A percentile compares a stretch with the other conserved stretches of the same genome.
Conservation (phyloP, 2,329 filamentous ascomycete genomes). For the Claviceps fusiformis region DNA sequence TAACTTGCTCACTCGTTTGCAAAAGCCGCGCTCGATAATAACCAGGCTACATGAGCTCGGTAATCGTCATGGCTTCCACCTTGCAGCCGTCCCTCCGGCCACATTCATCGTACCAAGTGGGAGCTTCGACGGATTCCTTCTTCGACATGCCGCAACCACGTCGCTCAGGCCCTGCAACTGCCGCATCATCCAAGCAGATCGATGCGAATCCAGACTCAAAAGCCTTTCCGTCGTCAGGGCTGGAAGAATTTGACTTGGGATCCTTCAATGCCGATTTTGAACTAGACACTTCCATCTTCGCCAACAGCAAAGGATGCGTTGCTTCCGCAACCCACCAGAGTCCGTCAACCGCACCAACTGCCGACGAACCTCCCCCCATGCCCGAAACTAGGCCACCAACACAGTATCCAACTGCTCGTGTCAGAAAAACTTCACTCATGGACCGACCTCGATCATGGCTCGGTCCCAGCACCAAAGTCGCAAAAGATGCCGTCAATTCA, state of each 20-base stretch:
- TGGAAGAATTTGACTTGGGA: slow-evolving; percentile 36
- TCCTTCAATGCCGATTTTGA: slow-evolving; percentile 37
- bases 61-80: slow-evolving; percentile 3
- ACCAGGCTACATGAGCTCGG: slow-evolving; percentile 3
- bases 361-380: neutral
- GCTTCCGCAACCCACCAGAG: neutral
- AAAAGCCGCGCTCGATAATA: neutral
- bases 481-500: slow-evolving; percentile 12
- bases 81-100: slow-evolving; percentile 2
- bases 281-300: slow-evolving; percentile 32
- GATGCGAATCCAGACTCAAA: neutral
- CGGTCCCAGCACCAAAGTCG: slow-evolving; percentile 27
- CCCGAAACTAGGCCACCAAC: slow-evolving; percentile 2
- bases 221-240: slow-evolving; percentile 2
- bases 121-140: neutral
- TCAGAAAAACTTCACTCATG: slow-evolving; percentile 32
- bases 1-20: neutral
- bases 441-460: slow-evolving; percentile 41
- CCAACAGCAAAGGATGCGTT: slow-evolving; percentile 12
- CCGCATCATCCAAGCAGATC: neutral
- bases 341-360: slow-evolving; percentile 5
- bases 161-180: neutral
- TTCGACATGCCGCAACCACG: neutral
- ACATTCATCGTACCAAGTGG: slow-evolving; percentile 3
- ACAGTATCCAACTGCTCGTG: slow-evolving; percentile 12